A percentile compares a stretch with the other conserved stretches of the same genome.
These are phyloP conservation scores for Aegle marmelos DNA, from an alignment of 345 rosid species.

Conservation along the genomic window DNA sequence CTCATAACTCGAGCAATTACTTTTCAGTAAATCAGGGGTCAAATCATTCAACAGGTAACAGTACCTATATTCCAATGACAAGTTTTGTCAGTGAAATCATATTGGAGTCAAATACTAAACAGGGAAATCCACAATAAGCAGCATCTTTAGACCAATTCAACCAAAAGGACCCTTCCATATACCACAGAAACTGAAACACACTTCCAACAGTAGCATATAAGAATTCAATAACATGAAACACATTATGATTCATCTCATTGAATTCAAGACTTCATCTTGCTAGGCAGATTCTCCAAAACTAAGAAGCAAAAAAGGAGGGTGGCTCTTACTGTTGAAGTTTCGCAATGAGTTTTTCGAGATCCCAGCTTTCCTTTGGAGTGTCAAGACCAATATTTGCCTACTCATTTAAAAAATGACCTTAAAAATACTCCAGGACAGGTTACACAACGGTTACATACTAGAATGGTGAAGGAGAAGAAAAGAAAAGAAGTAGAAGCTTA, in stretches of 20 bases:
- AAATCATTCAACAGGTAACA: constrained; percentile 83
- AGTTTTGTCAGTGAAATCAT: constrained; percentile 6
- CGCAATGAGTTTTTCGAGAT: constrained; percentile 83
- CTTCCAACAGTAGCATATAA: background rate
- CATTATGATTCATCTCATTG: background rate
- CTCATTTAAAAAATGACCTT: constrained; percentile 7
- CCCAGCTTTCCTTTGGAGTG: constrained; percentile 76
- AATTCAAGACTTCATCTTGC: background rate
- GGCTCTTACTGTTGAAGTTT: constrained; percentile 82
- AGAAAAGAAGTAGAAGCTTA: background rate
- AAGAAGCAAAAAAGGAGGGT: background rate
- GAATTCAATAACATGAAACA: background rate
- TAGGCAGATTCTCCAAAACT: background rate
- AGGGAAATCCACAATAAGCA: background rate
- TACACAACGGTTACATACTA: background rate
- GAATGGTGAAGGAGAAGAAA: background rate
- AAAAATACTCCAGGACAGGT: constrained; percentile 1
- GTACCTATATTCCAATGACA: constrained; percentile 47
- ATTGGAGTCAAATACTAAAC: background rate
- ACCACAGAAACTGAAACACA: background rate
- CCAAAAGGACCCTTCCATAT: background rate
- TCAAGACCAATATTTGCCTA: constrained; percentile 90
- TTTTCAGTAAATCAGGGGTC: constrained; percentile 70
- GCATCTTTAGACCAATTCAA: background rate
- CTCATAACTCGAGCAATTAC: constrained; percentile 61